These are phyloP conservation scores for Phascolomyces articulosus DNA, from an alignment of 371 early-diverging fungal species.

Conservation along the genomic window DNA sequence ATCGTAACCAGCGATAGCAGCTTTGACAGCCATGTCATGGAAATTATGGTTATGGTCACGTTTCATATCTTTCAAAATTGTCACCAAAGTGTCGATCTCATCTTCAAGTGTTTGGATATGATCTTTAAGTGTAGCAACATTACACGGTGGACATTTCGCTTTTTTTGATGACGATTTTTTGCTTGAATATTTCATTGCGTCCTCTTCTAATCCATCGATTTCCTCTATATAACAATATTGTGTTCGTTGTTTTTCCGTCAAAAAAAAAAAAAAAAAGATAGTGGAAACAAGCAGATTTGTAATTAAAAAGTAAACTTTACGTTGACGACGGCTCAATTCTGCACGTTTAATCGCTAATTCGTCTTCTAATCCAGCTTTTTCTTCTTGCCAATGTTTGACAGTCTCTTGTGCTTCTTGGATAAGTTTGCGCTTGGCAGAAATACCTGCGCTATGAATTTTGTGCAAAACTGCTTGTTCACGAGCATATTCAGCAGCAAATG, in stretches of 20 bases:
- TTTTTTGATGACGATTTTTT: slow-evolving; percentile 14
- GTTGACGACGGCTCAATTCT: slow-evolving; percentile 22
- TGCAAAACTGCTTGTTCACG: slow-evolving; percentile 36
- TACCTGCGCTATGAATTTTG: slow-evolving; percentile 27
- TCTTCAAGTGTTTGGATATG: slow-evolving; percentile 36
- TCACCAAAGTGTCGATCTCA: slow-evolving; percentile 40
- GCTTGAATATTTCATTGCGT: slow-evolving; percentile 4
- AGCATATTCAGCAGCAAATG: slow-evolving; percentile 57
- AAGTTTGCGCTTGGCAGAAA: slow-evolving; percentile 32
- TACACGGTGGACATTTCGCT: slow-evolving; percentile 17
- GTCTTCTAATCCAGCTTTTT: slow-evolving; percentile 37
- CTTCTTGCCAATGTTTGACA: slow-evolving; percentile 34
- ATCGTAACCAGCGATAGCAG: slow-evolving; percentile 64
- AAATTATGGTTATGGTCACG: slow-evolving; percentile 76
- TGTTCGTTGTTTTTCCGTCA: background rate
- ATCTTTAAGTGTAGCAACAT: slow-evolving; percentile 26
- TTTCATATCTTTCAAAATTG: slow-evolving; percentile 64
- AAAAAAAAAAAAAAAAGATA: background rate
- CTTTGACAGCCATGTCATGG: slow-evolving; percentile 76
- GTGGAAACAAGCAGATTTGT: no score
- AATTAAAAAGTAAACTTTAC: slow-evolving; percentile 14
- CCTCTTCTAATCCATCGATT: slow-evolving; percentile 33
- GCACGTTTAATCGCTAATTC: slow-evolving; percentile 36
- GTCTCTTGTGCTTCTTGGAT: slow-evolving; percentile 38
- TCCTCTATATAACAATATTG: slow-evolving; percentile 12